Evolutionary conservation across 805 yeast genomes (phyloP).

Genomic region (Scheffersomyces coipomensis): DNA sequence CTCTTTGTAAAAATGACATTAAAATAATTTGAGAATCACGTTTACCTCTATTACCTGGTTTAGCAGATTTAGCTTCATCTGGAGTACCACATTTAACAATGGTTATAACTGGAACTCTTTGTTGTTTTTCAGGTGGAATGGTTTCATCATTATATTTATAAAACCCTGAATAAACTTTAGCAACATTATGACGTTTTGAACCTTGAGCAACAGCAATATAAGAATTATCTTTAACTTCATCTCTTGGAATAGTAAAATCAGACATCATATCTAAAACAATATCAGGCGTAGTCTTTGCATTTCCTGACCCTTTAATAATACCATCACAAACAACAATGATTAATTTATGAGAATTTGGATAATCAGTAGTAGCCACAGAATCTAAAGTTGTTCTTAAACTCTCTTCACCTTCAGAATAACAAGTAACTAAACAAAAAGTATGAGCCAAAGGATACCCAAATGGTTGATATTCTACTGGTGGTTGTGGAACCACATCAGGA

Average conservation of each 20-base stretch:
- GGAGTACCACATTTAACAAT: conserved; percentile 90
- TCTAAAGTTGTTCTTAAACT: conserved; percentile 88
- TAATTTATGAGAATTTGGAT: conserved; percentile 91
- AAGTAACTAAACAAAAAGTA: conserved; percentile 60
- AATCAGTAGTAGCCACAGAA: conserved; percentile 91
- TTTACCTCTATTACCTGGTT: conserved; percentile 94
- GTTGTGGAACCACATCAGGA: conserved; percentile 85
- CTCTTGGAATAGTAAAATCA: conserved; percentile 60
- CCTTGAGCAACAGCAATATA: conserved; percentile 97
- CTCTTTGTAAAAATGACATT: conserved; percentile 85
- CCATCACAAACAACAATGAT: conserved; percentile 91
- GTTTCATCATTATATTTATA: conserved; percentile 80
- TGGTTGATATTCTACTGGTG: conserved; percentile 87
- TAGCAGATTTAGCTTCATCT: conserved; percentile 59
- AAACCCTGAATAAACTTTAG: conserved; percentile 92
- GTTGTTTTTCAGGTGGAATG: conserved; percentile 78
- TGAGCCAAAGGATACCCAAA: conserved; percentile 72
- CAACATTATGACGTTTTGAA: conserved; percentile 94
- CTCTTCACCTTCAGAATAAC: conserved; percentile 89
- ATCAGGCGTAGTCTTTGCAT: conserved; percentile 84
- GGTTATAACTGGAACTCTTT: conserved; percentile 74
- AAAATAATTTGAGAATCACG: conserved; percentile 90
- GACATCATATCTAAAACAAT: conserved; percentile 85
- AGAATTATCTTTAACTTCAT: conserved; percentile 76
- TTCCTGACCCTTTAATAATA: conserved; percentile 90